A percentile compares a stretch with the other conserved stretches of the same genome.
phyloP scores from a whole-genome alignment of 768 basidiomycete species.

The Daedaleopsis sinensis region DNA sequence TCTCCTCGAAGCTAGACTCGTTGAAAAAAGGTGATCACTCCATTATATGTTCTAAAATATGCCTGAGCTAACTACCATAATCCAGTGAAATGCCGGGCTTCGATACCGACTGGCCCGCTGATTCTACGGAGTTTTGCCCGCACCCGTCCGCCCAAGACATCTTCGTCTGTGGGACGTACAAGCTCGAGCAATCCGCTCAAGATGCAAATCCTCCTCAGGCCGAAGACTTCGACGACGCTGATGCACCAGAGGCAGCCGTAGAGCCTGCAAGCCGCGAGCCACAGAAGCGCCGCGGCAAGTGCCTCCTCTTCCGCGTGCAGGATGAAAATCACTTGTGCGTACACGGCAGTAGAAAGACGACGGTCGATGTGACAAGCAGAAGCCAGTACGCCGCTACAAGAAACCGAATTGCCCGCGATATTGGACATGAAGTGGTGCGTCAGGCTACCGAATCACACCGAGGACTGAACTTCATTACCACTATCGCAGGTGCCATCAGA shows the following conservation, averaged over 20 bases:
- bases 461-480: background rate
- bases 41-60: background rate
- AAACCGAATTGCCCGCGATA: constrained; percentile 77
- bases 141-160: constrained; percentile 57
- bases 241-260: background rate
- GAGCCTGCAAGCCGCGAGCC: constrained; percentile 1
- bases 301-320: constrained; percentile 63
- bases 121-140: constrained; percentile 92
- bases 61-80: background rate
- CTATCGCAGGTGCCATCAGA: constrained; percentile 59
- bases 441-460: background rate
- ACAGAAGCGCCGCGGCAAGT: constrained; percentile 67
- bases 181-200: constrained; percentile 51
- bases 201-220: background rate
- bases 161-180: constrained; percentile 91
- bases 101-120: constrained; percentile 85
- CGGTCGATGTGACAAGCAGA: background rate
- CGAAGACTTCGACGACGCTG: constrained; percentile 9
- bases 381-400: constrained; percentile 61
- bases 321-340: constrained; percentile 42
- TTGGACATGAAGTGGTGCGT: constrained; percentile 92
- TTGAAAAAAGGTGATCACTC: too few relatives aligned
- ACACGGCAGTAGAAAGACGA: background rate
- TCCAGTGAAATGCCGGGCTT: constrained; percentile 24
- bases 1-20: too few relatives aligned